Conservation (phyloP, 2,329 filamentous ascomycete genomes). For the Phoma sp. region DNA sequence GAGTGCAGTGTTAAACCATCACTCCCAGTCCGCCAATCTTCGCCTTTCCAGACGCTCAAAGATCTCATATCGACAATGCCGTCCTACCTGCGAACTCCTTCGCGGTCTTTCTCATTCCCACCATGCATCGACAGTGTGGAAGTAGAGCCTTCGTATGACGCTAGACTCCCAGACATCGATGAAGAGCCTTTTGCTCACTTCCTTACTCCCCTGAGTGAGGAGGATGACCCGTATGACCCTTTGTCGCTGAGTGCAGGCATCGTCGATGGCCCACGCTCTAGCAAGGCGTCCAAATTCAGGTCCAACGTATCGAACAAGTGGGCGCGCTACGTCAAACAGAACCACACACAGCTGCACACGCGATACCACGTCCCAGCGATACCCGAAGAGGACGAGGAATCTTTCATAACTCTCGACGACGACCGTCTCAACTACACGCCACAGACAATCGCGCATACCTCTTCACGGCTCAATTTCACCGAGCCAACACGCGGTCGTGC, state of each 20-base stretch:
- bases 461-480: conserved; percentile 36
- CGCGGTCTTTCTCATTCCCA: conserved; percentile 46
- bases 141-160: conserved; percentile 22
- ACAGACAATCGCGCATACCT: conserved; percentile 36
- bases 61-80: conserved; percentile 42
- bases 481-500: conserved; percentile 48
- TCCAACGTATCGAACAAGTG: conserved; percentile 50
- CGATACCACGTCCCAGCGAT: conserved; percentile 40
- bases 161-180: conserved; percentile 50
- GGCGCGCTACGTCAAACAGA: conserved; percentile 50
- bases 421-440: conserved; percentile 42
- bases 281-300: conserved; percentile 49
- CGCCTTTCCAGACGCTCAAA: conserved; percentile 32
- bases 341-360: conserved; percentile 42
- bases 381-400: conserved; percentile 46
- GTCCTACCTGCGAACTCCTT: conserved; percentile 38
- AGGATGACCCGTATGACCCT: conserved; percentile 50
- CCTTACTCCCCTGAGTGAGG: conserved; percentile 51
- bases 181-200: conserved; percentile 55
- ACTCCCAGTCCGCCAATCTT: conserved; percentile 31
- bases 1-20: conserved; percentile 34
- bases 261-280: conserved; percentile 39
- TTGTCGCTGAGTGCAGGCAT: conserved; percentile 51
- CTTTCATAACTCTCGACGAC: conserved; percentile 49
- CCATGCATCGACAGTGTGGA: conserved; percentile 43